phyloP scores from a whole-genome alignment of 2,329 filamentous ascomycete genomes.

The Aspergillus intermedius region DNA sequence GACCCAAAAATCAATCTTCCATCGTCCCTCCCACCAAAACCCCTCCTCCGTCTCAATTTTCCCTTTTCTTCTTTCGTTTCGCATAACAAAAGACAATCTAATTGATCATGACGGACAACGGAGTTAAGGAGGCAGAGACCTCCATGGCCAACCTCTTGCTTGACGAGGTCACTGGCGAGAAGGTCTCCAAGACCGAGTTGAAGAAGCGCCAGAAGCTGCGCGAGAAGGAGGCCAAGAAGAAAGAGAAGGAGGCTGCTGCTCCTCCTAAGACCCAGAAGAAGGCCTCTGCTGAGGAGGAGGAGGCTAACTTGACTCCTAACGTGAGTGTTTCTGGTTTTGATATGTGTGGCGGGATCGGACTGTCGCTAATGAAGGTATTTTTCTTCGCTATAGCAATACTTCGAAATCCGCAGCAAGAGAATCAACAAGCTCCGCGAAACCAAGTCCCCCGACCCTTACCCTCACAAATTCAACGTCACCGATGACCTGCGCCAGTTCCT shows the following conservation, averaged over 20 bases:
- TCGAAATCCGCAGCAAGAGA: constrained; percentile 83
- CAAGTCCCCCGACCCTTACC: constrained; percentile 76
- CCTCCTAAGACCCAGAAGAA: constrained; percentile 56
- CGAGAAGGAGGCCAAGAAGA: constrained; percentile 81
- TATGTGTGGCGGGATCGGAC: not conserved
- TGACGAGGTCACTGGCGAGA: constrained; percentile 91
- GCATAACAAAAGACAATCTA: not conserved
- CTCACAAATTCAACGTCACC: constrained; percentile 86
- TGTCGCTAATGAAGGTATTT: not conserved
- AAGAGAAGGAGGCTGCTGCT: constrained; percentile 68
- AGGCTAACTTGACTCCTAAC: constrained; percentile 67
- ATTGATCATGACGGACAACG: constrained; percentile 32
- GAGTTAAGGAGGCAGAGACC: constrained; percentile 40
- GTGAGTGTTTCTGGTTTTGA: constrained; percentile 38
- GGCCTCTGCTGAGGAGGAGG: constrained; percentile 56
- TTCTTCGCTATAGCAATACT: constrained; percentile 63
- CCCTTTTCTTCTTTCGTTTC: constrained; percentile 10
- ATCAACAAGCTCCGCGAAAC: constrained; percentile 70
- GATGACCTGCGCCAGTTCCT: constrained; percentile 77
- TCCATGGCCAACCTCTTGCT: constrained; percentile 67
- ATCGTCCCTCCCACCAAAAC: constrained; percentile 19
- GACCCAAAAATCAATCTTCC: constrained; percentile 29
- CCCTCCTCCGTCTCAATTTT: constrained; percentile 4
- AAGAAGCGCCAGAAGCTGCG: constrained; percentile 95
- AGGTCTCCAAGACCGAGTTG: constrained; percentile 73